phyloP scores from a whole-genome alignment of 106 monocot species.

The Triglochin maritima region DNA sequence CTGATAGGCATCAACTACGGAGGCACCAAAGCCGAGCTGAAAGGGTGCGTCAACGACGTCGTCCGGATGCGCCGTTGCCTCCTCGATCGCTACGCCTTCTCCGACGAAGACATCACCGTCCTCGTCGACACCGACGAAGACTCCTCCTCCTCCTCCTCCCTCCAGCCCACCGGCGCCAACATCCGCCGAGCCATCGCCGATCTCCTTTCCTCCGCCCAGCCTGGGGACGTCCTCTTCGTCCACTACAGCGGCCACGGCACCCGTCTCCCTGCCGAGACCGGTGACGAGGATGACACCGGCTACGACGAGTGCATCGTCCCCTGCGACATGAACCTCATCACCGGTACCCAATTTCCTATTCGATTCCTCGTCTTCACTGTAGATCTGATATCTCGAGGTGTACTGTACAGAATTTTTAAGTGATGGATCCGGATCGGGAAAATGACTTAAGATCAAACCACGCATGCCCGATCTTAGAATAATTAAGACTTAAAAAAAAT shows the following conservation, averaged over 20 bases:
- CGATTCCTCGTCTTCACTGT: too few relatives aligned
- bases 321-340: slow-evolving; percentile 73
- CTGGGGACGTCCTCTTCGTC: slow-evolving; percentile 70
- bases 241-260: slow-evolving; percentile 96
- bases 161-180: slow-evolving; percentile 77
- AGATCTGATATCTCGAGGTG: too few relatives aligned
- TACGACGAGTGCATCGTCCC: slow-evolving; percentile 73
- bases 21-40: slow-evolving; percentile 74
- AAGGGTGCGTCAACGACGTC: slow-evolving; percentile 95
- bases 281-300: slow-evolving; percentile 77
- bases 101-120: slow-evolving; percentile 50
- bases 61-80: slow-evolving; percentile 59
- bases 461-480: too few relatives aligned
- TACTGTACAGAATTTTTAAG: too few relatives aligned
- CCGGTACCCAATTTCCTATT: slow-evolving; percentile 12
- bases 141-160: too few relatives aligned
- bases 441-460: too few relatives aligned
- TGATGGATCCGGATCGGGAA: too few relatives aligned
- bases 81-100: slow-evolving; percentile 57
- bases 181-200: slow-evolving; percentile 53
- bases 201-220: slow-evolving; percentile 37
- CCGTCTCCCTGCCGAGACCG: slow-evolving; percentile 81
- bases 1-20: slow-evolving; percentile 88
- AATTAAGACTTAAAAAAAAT: too few relatives aligned
- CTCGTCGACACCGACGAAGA: slow-evolving; percentile 78